Evolutionary conservation across 1,284 basidiomycete species (phyloP).

Genomic region (Ceratobasidium sp.): DNA sequence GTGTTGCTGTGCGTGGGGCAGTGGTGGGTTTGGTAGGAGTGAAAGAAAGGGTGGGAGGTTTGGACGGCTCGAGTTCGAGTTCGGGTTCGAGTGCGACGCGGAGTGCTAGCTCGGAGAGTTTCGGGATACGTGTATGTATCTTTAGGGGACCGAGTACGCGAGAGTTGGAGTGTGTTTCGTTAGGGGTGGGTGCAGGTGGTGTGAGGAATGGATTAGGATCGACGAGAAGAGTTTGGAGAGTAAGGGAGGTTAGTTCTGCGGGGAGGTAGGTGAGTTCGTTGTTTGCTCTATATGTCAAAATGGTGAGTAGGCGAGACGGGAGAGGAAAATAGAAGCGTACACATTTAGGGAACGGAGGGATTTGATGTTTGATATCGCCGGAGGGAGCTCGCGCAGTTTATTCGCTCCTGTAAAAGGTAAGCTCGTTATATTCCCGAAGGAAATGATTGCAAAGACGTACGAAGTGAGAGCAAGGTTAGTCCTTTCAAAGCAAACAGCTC

Average conservation of each 20-base stretch:
- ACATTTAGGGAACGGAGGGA: constrained; percentile 39
- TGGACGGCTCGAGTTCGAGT: neutral
- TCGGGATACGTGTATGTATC: neutral
- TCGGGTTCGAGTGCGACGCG: constrained; percentile 7
- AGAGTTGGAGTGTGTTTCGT: neutral
- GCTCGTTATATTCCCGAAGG: neutral
- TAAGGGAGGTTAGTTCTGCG: constrained; percentile 21
- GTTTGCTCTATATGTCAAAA: constrained; percentile 1
- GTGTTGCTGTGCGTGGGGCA: neutral
- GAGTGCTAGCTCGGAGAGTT: constrained; percentile 28
- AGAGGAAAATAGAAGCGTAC: neutral
- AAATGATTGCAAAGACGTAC: neutral
- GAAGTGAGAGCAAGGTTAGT: constrained; percentile 20
- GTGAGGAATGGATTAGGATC: constrained; percentile 40
- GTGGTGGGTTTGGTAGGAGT: neutral
- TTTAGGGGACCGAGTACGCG: neutral
- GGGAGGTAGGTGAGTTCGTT: constrained; percentile 33
- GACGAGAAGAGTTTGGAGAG: constrained; percentile 33
- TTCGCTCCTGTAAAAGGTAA: constrained; percentile 16
- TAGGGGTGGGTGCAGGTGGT: neutral
- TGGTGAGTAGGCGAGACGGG: neutral
- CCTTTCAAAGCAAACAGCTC: constrained; percentile 29
- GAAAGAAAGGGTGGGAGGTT: neutral
- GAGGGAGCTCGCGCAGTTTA: constrained; percentile 22
- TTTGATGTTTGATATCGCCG: constrained; percentile 12